Base-by-base conservation (phyloP, 345 rosid species). In the Rhodamnia argentea region DNA sequence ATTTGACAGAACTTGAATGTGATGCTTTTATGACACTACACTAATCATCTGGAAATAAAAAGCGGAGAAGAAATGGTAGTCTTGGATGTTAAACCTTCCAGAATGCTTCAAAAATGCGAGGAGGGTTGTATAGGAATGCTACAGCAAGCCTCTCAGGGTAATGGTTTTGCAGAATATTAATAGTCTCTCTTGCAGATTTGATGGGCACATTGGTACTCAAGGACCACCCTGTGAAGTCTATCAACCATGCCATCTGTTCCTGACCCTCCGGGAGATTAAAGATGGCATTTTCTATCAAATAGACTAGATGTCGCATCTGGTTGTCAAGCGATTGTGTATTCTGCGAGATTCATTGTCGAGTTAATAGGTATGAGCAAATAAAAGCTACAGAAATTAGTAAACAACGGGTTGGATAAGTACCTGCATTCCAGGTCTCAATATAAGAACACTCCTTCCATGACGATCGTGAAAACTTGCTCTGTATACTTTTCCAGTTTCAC, bases 51-150 rank as follows among this genome's bases (percentile, higher is more conserved):
- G 47, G 78, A 70, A 70, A 70, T 32, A 18, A 70, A 29, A 70
- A 18, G 78, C 47, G 32, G 22, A 18, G 78, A 84, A 53, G 10
- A 44, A 29, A 26, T 37, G 47, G 78, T 70, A 37, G 76, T 62
- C 42, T 62, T 62, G 42, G 76, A 62, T 62, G 32, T 70, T 37
- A 83, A 74, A 96, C 99, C 99, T 96, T 97, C 99, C 99, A 97
- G 89, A 97, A 97, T 84, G 99, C 96, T 87, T 96, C 99, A 85
- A 97, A 97, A 87, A 97, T 91, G 64, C 98, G 89, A 26, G 99
- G 99, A 56, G 99, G 99, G 83, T 96, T 96, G 87, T 96, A 97
- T 70, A 97, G 94, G 88, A 97, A 95, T 83, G 99, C 98, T 29
- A 95, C 78, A 32, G 95, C 99, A 27, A 97, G 92, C 88, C 99